These are phyloP conservation scores for Trypanosoma caninum DNA, from an alignment of 208 protist species.

Conservation along the genomic window DNA sequence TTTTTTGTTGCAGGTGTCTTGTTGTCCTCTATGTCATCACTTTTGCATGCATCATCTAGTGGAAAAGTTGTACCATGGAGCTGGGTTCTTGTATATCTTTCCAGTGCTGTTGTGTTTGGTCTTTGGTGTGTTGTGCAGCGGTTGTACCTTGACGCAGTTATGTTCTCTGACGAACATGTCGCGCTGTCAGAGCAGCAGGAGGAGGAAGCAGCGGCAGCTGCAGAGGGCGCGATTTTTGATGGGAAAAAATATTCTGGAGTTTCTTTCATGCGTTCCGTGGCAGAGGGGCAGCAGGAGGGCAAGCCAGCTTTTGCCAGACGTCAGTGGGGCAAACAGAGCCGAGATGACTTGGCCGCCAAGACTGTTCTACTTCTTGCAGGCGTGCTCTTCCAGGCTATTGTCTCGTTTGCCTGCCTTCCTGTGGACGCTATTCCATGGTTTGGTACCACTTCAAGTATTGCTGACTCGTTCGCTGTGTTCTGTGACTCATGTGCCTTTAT, in stretches of 20 bases:
- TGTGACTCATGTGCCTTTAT: conserved; percentile 49
- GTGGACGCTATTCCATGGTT: conserved; percentile 78
- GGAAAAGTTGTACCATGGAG: conserved; percentile 29
- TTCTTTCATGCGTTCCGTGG: too few relatives aligned
- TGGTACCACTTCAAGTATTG: conserved; percentile 38
- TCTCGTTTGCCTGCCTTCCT: conserved; percentile 61
- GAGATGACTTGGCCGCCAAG: conserved; percentile 71
- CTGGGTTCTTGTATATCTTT: conserved; percentile 73
- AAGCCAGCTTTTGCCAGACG: conserved; percentile 33
- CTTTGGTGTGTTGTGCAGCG: conserved; percentile 82
- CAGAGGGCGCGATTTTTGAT: neutral
- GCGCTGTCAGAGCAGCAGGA: too few relatives aligned
- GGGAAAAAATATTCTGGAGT: neutral
- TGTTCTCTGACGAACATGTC: conserved; percentile 17
- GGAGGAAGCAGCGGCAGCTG: neutral
- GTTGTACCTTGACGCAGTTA: conserved; percentile 70
- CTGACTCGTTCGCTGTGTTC: conserved; percentile 52
- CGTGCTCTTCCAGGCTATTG: conserved; percentile 61
- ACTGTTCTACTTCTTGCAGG: conserved; percentile 57
- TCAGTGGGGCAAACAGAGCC: conserved; percentile 53
- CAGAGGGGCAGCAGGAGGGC: neutral
- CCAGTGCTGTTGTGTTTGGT: conserved; percentile 67
- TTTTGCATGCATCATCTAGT: conserved; percentile 30
- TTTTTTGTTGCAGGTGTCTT: conserved; percentile 66
- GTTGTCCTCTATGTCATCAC: conserved; percentile 48